Conservation (phyloP, 805 yeast species). For the Ogataea pilisensis region DNA sequence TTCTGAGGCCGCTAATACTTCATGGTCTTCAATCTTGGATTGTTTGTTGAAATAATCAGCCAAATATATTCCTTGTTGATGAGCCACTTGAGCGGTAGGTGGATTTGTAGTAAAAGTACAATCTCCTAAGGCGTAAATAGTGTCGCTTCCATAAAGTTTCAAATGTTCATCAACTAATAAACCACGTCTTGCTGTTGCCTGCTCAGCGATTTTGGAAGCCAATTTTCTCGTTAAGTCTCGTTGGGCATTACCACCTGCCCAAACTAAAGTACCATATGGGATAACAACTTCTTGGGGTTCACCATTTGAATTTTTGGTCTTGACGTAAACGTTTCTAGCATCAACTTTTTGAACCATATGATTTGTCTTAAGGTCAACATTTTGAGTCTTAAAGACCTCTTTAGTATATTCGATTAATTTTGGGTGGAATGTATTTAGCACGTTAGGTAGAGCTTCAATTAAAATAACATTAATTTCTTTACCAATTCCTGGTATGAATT, state of each 20-base stretch:
- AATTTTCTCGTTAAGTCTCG: slow-evolving; percentile 68
- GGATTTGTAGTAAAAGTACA: slow-evolving; percentile 87
- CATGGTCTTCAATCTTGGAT: slow-evolving; percentile 55
- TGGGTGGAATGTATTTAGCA: slow-evolving; percentile 67
- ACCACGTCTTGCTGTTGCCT: slow-evolving; percentile 85
- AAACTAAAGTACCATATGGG: slow-evolving; percentile 87
- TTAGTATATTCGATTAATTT: slow-evolving; percentile 73
- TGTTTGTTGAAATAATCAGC: slow-evolving; percentile 65
- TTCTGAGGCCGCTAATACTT: slow-evolving; percentile 39
- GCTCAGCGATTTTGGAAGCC: slow-evolving; percentile 63
- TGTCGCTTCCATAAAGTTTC: slow-evolving; percentile 74
- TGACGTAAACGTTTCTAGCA: slow-evolving; percentile 63
- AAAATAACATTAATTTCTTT: slow-evolving; percentile 76
- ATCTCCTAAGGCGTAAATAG: slow-evolving; percentile 85
- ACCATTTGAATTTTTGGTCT: slow-evolving; percentile 64
- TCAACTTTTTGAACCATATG: slow-evolving; percentile 86
- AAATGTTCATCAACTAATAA: slow-evolving; percentile 75
- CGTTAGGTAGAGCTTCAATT: slow-evolving; percentile 88
- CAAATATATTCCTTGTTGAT: slow-evolving; percentile 84
- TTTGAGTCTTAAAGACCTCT: slow-evolving; percentile 59
- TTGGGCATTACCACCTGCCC: slow-evolving; percentile 97
- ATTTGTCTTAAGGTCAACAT: slow-evolving; percentile 72
- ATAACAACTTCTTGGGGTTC: slow-evolving; percentile 49
- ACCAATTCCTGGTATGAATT: slow-evolving; percentile 83
- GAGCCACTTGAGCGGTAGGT: slow-evolving; percentile 96